Base-by-base conservation (phyloP, 129 eudicot species). In the Lactuca sativa region DNA sequence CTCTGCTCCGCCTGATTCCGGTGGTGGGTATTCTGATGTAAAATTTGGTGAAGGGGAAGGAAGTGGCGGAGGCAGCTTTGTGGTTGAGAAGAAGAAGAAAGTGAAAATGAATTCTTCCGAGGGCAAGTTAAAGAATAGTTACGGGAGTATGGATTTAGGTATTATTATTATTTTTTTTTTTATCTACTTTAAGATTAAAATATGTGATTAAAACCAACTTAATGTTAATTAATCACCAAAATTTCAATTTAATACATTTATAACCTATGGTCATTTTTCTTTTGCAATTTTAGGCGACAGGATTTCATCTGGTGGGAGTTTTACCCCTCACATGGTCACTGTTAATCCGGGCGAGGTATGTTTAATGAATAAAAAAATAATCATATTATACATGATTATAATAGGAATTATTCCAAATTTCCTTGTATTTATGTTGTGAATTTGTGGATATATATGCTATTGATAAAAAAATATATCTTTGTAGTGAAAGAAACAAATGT, bases 261-360 rank as follows among this genome's bases (percentile, higher is more conserved):
- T 25, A 59, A 47, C 60, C 41, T 38, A 49, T 53, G 37, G 30
- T 51, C 55, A 48, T 1, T 37, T n/a, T 7, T 60, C 59, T 38
- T 53, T 43, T 69, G 52, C 12, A 33, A 49, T 37, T 76, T 64
- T 72, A 87, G 95, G 90, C 62, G 90, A 84, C 59, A 68, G 61
- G 36, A 44, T 82, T 59, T 64, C 85, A 10, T 78, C 91, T 52
- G 97, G 97, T 51, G 87, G 85, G 67, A 75, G 81, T 72, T 91
- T 88, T 70, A 72, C 78, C 13, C 97, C 97, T 14, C 97, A 84
- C 53, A 71, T 88, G 77, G 80, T 91, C 68, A 83, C 85, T 37
- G 84, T 91, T 56, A 82, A 91, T 56, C 72, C 85, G 4, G 97
- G 97, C 13, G 96, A 91, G 96, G 97, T 91, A 86, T 47, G 65